These are phyloP conservation scores for Aechmea fasciata DNA, from an alignment of 176 grass and related monocot species.

Conservation along the genomic window DNA sequence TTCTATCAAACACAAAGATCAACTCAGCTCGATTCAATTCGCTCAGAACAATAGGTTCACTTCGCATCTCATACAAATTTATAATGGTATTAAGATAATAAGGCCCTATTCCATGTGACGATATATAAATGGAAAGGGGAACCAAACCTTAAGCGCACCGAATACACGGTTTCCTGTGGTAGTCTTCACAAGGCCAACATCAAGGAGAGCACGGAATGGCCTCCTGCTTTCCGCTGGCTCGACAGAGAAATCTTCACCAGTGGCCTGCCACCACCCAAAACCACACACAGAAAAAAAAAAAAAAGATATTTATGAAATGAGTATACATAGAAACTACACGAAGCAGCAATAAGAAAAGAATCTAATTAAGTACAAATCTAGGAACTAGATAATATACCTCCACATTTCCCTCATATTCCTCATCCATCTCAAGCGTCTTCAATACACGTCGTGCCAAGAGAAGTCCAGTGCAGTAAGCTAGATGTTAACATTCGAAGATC, in stretches of 20 bases:
- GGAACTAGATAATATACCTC: slow-evolving; percentile 23
- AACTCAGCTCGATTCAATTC: no score
- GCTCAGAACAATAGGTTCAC: no score
- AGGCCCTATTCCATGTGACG: no score
- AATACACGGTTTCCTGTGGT: slow-evolving; percentile 68
- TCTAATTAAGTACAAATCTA: background rate
- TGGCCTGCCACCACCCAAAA: slow-evolving; percentile 22
- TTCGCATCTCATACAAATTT: no score
- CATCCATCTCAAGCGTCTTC: slow-evolving; percentile 38
- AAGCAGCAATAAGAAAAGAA: background rate
- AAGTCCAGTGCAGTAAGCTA: slow-evolving; percentile 62
- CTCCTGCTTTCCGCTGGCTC: slow-evolving; percentile 41
- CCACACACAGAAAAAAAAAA: background rate
- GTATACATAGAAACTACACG: no score
- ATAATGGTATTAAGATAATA: no score
- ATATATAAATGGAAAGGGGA: background rate
- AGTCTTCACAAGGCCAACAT: slow-evolving; percentile 66
- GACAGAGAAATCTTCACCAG: slow-evolving; percentile 53
- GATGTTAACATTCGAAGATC: background rate
- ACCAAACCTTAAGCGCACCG: slow-evolving; percentile 52
- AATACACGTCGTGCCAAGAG: slow-evolving; percentile 62
- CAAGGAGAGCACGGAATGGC: slow-evolving; percentile 61
- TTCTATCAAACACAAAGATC: no score
- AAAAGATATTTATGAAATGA: no score
- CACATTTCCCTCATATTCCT: slow-evolving; percentile 50